These are phyloP conservation scores for Naganishia onofrii DNA, from an alignment of 768 basidiomycete species.

Conservation along the genomic window DNA sequence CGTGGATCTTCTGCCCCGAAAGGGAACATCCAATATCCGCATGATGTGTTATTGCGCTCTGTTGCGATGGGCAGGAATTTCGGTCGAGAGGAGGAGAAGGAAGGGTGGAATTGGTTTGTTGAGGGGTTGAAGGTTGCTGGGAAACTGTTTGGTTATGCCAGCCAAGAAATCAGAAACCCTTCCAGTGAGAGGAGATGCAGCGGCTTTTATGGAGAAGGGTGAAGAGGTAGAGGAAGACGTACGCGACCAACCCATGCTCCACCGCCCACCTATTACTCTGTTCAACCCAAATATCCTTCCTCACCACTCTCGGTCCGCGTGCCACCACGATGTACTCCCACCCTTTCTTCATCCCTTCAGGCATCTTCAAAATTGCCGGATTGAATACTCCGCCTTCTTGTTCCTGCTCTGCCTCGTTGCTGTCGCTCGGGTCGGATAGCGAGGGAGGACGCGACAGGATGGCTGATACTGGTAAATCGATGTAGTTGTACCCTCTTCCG, in stretches of 20 bases:
- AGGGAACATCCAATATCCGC: conserved; percentile 15
- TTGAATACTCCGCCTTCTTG: conserved; percentile 6
- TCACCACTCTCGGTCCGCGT: neutral
- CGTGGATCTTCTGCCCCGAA: conserved; percentile 14
- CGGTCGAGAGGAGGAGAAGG: neutral
- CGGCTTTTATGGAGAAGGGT: neutral
- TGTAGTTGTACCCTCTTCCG: neutral
- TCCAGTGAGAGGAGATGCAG: neutral
- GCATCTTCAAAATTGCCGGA: conserved; percentile 16
- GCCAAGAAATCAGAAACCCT: neutral
- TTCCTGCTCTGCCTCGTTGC: neutral
- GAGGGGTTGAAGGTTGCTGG: neutral
- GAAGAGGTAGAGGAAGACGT: neutral
- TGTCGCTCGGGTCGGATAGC: no score
- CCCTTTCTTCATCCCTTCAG: neutral
- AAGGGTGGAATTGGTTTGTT: neutral
- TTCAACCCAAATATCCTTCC: conserved; percentile 13
- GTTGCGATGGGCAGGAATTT: conserved; percentile 8
- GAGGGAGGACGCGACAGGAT: neutral
- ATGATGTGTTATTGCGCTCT: conserved; percentile 4
- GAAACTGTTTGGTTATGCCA: neutral
- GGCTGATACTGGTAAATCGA: neutral
- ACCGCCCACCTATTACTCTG: neutral
- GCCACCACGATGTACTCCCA: conserved; percentile 21
- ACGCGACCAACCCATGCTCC: conserved; percentile 16